Evolutionary conservation across 2,329 filamentous ascomycete genomes (phyloP), one percentile per base, ranked within the genome.

Genomic region (Seiridium cupressi): DNA sequence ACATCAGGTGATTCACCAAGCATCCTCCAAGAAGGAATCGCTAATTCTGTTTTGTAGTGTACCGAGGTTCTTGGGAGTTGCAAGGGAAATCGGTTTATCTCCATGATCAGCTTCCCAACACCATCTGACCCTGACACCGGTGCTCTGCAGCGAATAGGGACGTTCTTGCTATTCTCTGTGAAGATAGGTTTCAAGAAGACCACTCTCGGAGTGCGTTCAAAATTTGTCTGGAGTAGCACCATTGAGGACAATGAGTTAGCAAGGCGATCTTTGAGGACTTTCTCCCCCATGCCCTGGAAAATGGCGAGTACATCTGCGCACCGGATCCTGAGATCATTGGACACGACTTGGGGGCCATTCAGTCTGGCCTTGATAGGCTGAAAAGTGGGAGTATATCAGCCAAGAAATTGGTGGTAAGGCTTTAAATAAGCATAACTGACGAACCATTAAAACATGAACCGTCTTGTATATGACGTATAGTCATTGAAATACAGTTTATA

Each of bases 331-430:
- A 53, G 9, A 53, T 53, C 31, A 32, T 36, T 10, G 34, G 34
- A 18, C 31, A 35, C 10, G 34, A 53, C 11, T 35, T 53, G 32
- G 49, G 31, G 10, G n/a, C 49, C 9, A 53, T 53, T 9, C 49
- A 53, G 9, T 6, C 5, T 35, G 49, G 49, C 8, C 32, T 53
- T 8, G 49, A 53, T 34, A 48, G 11, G 46, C 26, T 53, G 49
- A 34, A 32, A 7, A 61, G 60, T 56, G 62, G 58, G 11, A 61
- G 61, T 2, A 36, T 60, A 11, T 61, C 61, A n/a, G 59, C 59
- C 2, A 61, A 60, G 51, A 64, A 63, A 10, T 42, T 65, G 31
- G 66, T 59, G 18, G 55, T 49, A 6, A 32, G 8, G 11, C 31
- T 61, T 32, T 64, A 32, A 53, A 18, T 10, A 13, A 49, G 18